Conservation (phyloP, 495 filamentous ascomycete species). For the Talaromyces thailandensis region DNA sequence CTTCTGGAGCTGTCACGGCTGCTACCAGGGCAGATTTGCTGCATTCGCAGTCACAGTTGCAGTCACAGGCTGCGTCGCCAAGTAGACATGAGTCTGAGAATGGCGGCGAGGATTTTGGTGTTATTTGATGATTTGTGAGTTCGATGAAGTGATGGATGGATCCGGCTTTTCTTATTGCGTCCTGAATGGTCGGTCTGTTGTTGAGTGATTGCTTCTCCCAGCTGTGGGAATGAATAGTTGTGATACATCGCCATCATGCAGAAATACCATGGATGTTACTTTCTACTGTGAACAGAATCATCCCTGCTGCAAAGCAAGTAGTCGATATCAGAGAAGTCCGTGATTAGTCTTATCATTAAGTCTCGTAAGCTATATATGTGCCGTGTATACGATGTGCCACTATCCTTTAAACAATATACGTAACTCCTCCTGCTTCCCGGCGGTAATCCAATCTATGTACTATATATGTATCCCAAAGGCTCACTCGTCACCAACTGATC, state of each 20-base stretch:
- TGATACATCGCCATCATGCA: background rate
- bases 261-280: background rate
- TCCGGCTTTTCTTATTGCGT: too few relatives aligned
- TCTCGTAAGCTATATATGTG: background rate
- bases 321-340: background rate
- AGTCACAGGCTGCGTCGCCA: background rate
- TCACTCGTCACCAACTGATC: background rate
- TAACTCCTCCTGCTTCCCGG: background rate
- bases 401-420: background rate
- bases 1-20: background rate
- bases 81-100: background rate
- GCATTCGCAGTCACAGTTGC: background rate
- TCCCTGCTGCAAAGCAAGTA: background rate
- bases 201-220: background rate
- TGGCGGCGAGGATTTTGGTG: background rate
- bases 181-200: too few relatives aligned
- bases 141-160: background rate
- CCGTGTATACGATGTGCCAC: background rate
- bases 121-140: background rate
- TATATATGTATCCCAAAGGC: background rate
- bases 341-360: background rate
- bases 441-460: constrained; percentile 1
- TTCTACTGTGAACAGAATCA: background rate
- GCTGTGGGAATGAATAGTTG: background rate
- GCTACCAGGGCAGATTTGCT: background rate